Evolutionary conservation across 192 early-diverging fungal species (phyloP).

Genomic region (Anaeromyces robustus): DNA sequence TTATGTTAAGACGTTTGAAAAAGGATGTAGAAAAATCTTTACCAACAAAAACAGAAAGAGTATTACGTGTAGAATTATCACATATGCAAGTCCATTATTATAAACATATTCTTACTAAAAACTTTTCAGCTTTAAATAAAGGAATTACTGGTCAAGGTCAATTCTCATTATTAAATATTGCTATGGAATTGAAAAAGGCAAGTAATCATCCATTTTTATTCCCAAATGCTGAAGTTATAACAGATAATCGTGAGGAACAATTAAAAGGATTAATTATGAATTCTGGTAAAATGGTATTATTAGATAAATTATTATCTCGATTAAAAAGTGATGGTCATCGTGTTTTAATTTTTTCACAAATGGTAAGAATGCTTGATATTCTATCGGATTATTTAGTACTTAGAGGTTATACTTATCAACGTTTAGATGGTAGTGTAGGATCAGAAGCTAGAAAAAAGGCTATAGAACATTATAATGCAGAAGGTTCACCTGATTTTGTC

Average conservation of each 20-base stretch:
- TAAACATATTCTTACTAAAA: slow-evolving; percentile 87
- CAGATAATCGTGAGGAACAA: slow-evolving; percentile 40
- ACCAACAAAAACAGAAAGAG: slow-evolving; percentile 88
- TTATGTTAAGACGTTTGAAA: slow-evolving; percentile 91
- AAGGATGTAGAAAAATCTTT: slow-evolving; percentile 97
- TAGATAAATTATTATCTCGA: slow-evolving; percentile 87
- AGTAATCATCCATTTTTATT: slow-evolving; percentile 93
- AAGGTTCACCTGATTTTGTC: slow-evolving; percentile 81
- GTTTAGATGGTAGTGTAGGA: slow-evolving; percentile 80
- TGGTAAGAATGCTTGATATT: slow-evolving; percentile 95
- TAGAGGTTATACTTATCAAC: slow-evolving; percentile 75
- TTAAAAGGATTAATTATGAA: slow-evolving; percentile 68
- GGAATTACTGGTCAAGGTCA: slow-evolving; percentile 33
- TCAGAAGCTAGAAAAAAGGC: slow-evolving; percentile 84
- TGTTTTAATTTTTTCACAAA: slow-evolving; percentile 95
- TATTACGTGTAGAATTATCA: slow-evolving; percentile 83
- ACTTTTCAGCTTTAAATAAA: slow-evolving; percentile 74
- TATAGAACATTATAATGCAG: slow-evolving; percentile 96
- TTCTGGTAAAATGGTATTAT: slow-evolving; percentile 94
- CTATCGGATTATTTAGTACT: slow-evolving; percentile 82
- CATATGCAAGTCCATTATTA: slow-evolving; percentile 84
- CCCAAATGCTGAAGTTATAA: slow-evolving; percentile 45
- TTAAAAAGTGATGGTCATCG: slow-evolving; percentile 84
- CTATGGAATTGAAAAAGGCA: slow-evolving; percentile 92
- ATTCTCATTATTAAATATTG: slow-evolving; percentile 80